Base-by-base conservation (phyloP, 805 yeast genomes). In the Suhomyces faveliae region DNA sequence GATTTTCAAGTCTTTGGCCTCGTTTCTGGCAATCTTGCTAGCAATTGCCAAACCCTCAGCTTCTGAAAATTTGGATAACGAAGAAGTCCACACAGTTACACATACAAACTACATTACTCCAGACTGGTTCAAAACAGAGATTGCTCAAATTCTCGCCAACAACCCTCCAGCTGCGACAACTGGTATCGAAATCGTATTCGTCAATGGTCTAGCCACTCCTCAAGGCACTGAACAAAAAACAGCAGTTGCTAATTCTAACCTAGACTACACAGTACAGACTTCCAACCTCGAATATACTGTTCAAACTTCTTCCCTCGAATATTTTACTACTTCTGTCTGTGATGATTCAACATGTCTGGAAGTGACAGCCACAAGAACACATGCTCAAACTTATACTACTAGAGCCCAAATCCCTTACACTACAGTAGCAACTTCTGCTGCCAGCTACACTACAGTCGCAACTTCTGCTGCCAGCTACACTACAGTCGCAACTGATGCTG, bases 121-220 rank as follows among this genome's bases (percentile, higher is more conserved):
- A n/a, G 20, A 35, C 3, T 47, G 50, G 30, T 50, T 54, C 25
- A 12, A 38, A 19, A 27, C 27, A 1, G 40, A 29, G 2, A 39
- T 48, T 17, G 40, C 20, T 10, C 19, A 40, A 12, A 43, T 45
- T 10, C 21, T 49, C 22, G 15, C 37, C 6, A 46, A 19, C 27
- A 53, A 51, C 30, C 51, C 55, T 12, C 20, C 41, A 4, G 19
- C 38, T 11, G 29, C 51, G 22, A 45, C 58, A 10, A 47, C 56
- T 3, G 74, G 74, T 23, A 66, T 69, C 27, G 58, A 60, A 12
- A 47, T 69, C n/a, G 66, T 60, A 2, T 59, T 68, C 40, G 70
- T 66, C 12, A 61, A 66, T 44, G 66, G 50, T 12, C 40, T n/a
- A 37, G 25, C 23, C 24, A 37, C 40, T 37, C 4, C 25, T 12